These are phyloP conservation scores for Mucor lusitanicus DNA, from an alignment of 371 early-diverging fungal genomes.

Conservation along the genomic window DNA sequence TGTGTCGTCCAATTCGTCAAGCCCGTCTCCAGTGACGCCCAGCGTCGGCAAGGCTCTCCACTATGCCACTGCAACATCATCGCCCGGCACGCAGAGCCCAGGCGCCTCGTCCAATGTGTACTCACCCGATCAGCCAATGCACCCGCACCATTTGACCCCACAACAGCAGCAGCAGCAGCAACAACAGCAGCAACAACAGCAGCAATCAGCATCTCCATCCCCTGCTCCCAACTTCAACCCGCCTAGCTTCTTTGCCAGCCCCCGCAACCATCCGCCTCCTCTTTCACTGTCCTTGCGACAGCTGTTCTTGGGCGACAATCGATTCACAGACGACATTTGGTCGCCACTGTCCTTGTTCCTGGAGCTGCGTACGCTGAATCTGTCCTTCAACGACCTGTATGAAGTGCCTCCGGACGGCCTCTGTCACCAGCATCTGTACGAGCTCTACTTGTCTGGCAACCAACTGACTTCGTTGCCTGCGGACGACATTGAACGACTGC, in stretches of 20 bases:
- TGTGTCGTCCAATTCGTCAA: neutral
- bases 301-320: slow-evolving; percentile 81
- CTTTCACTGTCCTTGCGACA: slow-evolving; percentile 61
- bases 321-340: slow-evolving; percentile 82
- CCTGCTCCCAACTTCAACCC: slow-evolving; percentile 46
- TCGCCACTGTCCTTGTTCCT: slow-evolving; percentile 70
- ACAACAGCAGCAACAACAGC: slow-evolving; percentile 44
- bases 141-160: slow-evolving; percentile 6
- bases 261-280: slow-evolving; percentile 61
- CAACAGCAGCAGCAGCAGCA: slow-evolving; percentile 30
- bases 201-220: neutral
- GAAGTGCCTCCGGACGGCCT: slow-evolving; percentile 67
- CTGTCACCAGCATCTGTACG: slow-evolving; percentile 57
- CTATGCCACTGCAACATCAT: neutral
- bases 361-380: slow-evolving; percentile 74
- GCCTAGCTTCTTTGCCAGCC: slow-evolving; percentile 51
- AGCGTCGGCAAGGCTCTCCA: neutral
- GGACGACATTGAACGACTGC: slow-evolving; percentile 81
- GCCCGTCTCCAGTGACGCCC: neutral
- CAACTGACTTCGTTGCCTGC: slow-evolving; percentile 83
- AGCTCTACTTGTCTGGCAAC: slow-evolving; percentile 87
- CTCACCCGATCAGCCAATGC: neutral
- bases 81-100: no score
- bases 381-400: slow-evolving; percentile 82
- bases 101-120: neutral